Evolutionary conservation across 2,329 filamentous ascomycete genomes (phyloP).

Genomic region (Zopfia rhizophila): DNA sequence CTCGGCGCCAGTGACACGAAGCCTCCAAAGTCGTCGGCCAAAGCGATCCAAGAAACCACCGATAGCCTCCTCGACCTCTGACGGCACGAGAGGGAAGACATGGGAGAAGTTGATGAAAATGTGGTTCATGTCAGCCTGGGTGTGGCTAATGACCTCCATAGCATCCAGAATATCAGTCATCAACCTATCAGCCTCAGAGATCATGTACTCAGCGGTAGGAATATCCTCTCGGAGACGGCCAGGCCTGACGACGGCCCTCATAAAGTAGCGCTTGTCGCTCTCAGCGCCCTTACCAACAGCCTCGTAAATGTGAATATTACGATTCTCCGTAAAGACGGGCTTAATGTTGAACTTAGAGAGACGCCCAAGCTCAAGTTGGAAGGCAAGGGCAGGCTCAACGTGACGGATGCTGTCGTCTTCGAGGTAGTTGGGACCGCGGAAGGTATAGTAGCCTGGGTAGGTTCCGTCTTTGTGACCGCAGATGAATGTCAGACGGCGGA

Average conservation of each 20-base stretch:
- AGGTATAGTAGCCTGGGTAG: conserved; percentile 97
- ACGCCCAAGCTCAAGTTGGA: conserved; percentile 96
- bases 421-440: conserved; percentile 88
- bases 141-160: conserved; percentile 98
- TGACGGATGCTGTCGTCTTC: conserved; percentile 98
- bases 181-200: conserved; percentile 93
- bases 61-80: conserved; percentile 91
- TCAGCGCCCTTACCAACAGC: conserved; percentile 93
- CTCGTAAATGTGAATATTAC: conserved; percentile 99
- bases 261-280: conserved; percentile 98
- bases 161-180: conserved; percentile 99
- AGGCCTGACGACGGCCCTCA: conserved; percentile 92
- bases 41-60: conserved; percentile 97
- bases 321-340: conserved; percentile 98
- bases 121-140: conserved; percentile 99
- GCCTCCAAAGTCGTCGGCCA: conserved; percentile 91
- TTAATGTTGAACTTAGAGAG: conserved; percentile 98
- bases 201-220: conserved; percentile 97
- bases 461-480: conserved; percentile 93
- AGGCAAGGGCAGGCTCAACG: conserved; percentile 93
- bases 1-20: conserved; percentile 96
- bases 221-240: conserved; percentile 97
- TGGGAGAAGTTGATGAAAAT: conserved; percentile 99
- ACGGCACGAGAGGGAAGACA: conserved; percentile 89
- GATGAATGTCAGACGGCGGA: conserved; percentile 94